phyloP scores from a whole-genome alignment of 1,139 yeast genomes.

The Lodderomyces pseudojiufengensis region DNA sequence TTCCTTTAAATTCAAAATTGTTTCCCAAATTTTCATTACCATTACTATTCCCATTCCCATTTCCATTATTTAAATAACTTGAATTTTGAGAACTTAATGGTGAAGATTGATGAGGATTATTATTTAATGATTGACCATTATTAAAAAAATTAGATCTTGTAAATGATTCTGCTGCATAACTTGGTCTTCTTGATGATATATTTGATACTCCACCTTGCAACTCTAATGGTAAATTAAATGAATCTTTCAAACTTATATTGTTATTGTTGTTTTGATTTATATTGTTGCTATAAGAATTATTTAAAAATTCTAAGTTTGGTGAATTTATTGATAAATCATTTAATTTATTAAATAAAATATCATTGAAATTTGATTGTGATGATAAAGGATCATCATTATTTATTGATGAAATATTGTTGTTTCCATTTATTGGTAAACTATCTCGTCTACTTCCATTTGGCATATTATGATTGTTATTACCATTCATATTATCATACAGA shows the following conservation, averaged over 20 bases:
- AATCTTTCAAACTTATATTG: conserved; percentile 12
- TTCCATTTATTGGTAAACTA: too few species aligned
- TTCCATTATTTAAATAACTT: conserved; percentile 8
- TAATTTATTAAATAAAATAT: conserved; percentile 27
- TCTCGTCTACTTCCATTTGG: too few species aligned
- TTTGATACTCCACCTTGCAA: conserved; percentile 63
- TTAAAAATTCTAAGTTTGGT: conserved; percentile 6
- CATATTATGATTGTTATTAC: conserved; percentile 8
- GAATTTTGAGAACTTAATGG: conserved; percentile 9
- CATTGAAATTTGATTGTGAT: conserved; percentile 22
- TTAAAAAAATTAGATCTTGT: conserved; percentile 29
- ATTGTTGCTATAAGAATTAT: conserved; percentile 5
- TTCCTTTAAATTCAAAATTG: too few species aligned
- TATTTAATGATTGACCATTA: neutral
- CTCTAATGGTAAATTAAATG: conserved; percentile 53
- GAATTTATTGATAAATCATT: conserved; percentile 15
- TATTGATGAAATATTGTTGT: conserved; percentile 2
- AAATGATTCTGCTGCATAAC: conserved; percentile 60
- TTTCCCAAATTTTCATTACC: too few species aligned
- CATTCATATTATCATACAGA: too few species aligned
- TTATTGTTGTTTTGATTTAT: neutral
- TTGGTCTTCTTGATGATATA: conserved; percentile 60
- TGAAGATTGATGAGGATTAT: conserved; percentile 8
- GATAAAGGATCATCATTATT: conserved; percentile 12
- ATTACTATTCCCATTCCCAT: conserved; percentile 1